Conservation (phyloP, 2,329 filamentous ascomycete genomes). For the Fusarium sp. region DNA sequence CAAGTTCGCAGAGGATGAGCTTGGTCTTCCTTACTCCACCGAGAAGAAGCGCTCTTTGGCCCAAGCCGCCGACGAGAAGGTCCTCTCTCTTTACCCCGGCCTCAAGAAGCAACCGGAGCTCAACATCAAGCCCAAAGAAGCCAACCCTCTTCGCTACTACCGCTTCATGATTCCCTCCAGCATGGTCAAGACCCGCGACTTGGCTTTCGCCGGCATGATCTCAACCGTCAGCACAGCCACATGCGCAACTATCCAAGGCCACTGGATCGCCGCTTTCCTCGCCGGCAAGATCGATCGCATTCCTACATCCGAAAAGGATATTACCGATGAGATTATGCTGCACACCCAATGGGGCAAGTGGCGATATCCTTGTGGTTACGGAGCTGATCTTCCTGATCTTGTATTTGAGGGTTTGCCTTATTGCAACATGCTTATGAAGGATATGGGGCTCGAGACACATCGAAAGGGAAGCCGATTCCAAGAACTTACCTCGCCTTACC, state of each 20-base stretch:
- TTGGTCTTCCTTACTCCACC: constrained; percentile 26
- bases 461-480: constrained; percentile 18
- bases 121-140: constrained; percentile 26
- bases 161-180: constrained; percentile 41
- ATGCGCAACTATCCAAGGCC: constrained; percentile 52
- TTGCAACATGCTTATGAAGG: constrained; percentile 63
- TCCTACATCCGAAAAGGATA: constrained; percentile 47
- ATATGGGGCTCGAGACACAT: constrained; percentile 65
- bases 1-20: constrained; percentile 47
- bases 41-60: constrained; percentile 11
- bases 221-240: constrained; percentile 48
- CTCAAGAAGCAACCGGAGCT: constrained; percentile 37
- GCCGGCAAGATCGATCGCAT: constrained; percentile 55
- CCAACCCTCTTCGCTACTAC: constrained; percentile 39
- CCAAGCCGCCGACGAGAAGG: constrained; percentile 26
- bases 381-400: constrained; percentile 71
- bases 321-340: constrained; percentile 67
- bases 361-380: constrained; percentile 75
- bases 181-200: constrained; percentile 33
- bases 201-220: constrained; percentile 49
- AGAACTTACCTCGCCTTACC: constrained; percentile 34
- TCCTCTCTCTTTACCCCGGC: constrained; percentile 29
- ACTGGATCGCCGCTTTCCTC: constrained; percentile 69
- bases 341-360: constrained; percentile 74
- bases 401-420: constrained; percentile 79